Percentiles rank a stretch among this genome's conserved stretches.
Conservation (phyloP, 257 asterid genomes). For the Ehretia macrophylla region DNA sequence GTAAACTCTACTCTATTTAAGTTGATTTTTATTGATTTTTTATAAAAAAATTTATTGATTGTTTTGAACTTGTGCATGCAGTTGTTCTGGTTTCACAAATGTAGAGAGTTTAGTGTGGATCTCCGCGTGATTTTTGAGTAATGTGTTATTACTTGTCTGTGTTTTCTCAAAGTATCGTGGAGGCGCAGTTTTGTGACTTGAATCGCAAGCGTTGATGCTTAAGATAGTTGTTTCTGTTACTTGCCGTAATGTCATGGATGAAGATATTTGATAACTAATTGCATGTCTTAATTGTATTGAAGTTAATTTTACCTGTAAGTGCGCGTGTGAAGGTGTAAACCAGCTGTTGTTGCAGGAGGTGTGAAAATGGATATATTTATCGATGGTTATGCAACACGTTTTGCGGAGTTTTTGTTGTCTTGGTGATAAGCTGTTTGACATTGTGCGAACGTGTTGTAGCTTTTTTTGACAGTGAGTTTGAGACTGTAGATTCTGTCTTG, state of each 20-base stretch:
- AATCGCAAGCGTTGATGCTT: not conserved
- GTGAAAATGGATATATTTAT: conserved; percentile 1
- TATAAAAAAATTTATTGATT: conserved; percentile 17
- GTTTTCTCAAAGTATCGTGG: not conserved
- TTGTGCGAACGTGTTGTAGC: not conserved
- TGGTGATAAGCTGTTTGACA: not conserved
- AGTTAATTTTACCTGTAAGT: not conserved
- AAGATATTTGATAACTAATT: not conserved
- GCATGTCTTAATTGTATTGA: not conserved
- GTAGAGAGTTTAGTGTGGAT: conserved; percentile 22
- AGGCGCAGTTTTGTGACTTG: conserved; percentile 8
- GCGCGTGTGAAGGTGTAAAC: conserved; percentile 1
- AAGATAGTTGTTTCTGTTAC: conserved; percentile 1
- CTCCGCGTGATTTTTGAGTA: conserved; percentile 16
- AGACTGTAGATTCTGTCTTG: conserved; percentile 8
- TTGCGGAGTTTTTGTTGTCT: not conserved
- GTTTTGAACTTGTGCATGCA: conserved; percentile 20
- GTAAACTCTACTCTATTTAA: conserved; percentile 31
- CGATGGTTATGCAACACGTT: not conserved
- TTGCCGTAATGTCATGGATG: not conserved
- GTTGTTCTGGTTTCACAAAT: conserved; percentile 4
- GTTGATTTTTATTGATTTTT: conserved; percentile 4
- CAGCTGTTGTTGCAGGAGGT: not conserved
- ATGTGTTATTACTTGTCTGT: conserved; percentile 5
- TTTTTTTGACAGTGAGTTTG: conserved; percentile 3